A percentile compares a stretch with the other conserved stretches of the same genome.
Conservation (phyloP, 2,329 filamentous ascomycete species). For the Sclerotinia subarctica region DNA sequence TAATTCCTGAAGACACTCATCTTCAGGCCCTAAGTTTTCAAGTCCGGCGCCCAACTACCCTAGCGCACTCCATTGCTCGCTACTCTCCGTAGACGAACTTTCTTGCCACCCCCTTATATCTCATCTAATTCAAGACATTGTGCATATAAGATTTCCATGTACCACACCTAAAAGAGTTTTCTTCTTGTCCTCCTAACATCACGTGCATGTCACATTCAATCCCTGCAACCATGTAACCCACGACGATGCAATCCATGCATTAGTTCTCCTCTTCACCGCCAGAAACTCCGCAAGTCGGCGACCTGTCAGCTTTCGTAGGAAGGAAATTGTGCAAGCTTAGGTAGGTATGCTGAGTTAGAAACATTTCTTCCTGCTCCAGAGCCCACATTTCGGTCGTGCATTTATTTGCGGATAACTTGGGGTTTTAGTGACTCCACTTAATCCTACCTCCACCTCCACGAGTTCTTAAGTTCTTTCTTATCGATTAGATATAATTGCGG, state of each 20-base stretch:
- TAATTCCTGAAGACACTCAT: not conserved
- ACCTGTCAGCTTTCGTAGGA: not conserved
- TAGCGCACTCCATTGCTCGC: not conserved
- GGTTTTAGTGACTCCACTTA: not conserved
- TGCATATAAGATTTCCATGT: not conserved
- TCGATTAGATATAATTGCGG: not conserved
- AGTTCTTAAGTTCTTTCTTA: not conserved
- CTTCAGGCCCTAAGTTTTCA: not conserved
- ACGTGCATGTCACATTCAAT: not conserved
- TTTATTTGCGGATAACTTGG: slow-evolving; percentile 4
- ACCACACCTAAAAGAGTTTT: not conserved
- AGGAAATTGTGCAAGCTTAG: not conserved
- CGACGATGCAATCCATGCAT: not conserved
- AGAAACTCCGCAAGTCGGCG: not conserved
- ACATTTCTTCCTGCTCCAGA: not conserved
- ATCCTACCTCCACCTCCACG: not conserved
- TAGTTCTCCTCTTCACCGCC: slow-evolving; percentile 17
- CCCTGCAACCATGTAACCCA: not conserved
- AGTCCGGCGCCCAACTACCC: not conserved
- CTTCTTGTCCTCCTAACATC: not conserved
- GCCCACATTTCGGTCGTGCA: slow-evolving; percentile 13
- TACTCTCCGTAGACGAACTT: not conserved
- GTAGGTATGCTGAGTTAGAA: not conserved
- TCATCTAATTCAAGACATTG: not conserved
- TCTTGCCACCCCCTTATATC: not conserved